Conservation (phyloP, 2,329 filamentous ascomycete species). For the Aspergillus sp. region DNA sequence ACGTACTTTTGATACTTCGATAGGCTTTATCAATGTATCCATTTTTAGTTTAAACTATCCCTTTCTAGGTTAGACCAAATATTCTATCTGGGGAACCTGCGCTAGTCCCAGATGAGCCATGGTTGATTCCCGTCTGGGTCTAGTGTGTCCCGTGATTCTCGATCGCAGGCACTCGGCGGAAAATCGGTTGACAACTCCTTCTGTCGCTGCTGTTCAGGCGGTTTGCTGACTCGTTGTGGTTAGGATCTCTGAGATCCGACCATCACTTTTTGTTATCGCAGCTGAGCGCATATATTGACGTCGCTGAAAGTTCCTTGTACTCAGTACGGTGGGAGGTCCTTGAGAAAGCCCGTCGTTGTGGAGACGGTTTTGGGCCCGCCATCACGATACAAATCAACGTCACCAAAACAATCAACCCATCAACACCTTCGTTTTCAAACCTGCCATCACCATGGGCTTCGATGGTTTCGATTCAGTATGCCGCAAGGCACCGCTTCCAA, state of each 20-base stretch:
- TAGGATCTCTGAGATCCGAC: too few species aligned
- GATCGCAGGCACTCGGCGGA: constrained; percentile 2
- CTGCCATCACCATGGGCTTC: constrained; percentile 58
- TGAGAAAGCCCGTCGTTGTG: constrained; percentile 23
- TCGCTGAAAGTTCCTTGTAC: not conserved
- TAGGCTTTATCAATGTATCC: too few species aligned
- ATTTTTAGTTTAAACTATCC: too few species aligned
- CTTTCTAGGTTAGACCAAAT: too few species aligned
- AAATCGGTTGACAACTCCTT: too few species aligned
- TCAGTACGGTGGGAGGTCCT: constrained; percentile 4
- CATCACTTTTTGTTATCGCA: constrained; percentile 4
- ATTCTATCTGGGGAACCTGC: not conserved
- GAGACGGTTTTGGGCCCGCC: constrained; percentile 21
- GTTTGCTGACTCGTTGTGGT: too few species aligned
- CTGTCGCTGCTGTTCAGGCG: too few species aligned
- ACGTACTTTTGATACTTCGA: too few species aligned
- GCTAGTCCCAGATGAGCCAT: constrained; percentile 11
- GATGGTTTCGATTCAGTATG: constrained; percentile 88
- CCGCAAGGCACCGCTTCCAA: constrained; percentile 73
- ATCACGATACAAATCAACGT: constrained; percentile 14
- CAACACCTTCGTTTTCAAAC: constrained; percentile 10
- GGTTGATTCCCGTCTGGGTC: constrained; percentile 6
- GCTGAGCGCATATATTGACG: not conserved
- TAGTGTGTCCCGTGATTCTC: constrained; percentile 23
- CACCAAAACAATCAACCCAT: constrained; percentile 15